These are phyloP conservation scores for Paramecium bursaria DNA, from an alignment of 73 alveolate species.

Conservation along the genomic window DNA sequence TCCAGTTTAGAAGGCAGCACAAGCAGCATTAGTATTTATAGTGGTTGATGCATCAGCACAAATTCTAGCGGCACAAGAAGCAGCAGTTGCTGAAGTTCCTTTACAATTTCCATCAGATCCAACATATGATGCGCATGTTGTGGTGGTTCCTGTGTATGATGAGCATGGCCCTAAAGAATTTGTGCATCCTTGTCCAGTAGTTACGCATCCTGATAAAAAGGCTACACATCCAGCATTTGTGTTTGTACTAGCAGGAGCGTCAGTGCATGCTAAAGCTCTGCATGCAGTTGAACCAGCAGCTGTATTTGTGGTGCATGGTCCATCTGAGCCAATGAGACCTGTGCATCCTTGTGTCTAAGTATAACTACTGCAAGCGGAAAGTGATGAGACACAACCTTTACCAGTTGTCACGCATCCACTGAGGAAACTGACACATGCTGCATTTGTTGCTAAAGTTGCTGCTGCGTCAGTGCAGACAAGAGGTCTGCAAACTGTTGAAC, in stretches of 20 bases:
- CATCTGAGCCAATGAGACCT: too few species aligned
- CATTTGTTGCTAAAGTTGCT: too few species aligned
- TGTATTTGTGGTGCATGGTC: too few species aligned
- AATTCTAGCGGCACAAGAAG: not conserved
- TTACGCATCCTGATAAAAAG: conserved; percentile 15
- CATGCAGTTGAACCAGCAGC: not conserved
- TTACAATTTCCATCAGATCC: conserved; percentile 44
- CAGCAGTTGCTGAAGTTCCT: conserved; percentile 18
- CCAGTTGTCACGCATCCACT: too few species aligned
- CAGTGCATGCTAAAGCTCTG: not conserved
- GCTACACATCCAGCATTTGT: conserved; percentile 25
- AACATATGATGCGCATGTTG: conserved; percentile 41
- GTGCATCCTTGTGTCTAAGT: too few species aligned
- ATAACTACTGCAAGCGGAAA: too few species aligned
- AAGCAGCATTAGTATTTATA: conserved; percentile 7
- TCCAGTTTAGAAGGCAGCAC: conserved; percentile 10
- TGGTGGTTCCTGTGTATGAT: not conserved
- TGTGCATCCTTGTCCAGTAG: conserved; percentile 47
- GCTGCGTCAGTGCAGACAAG: too few species aligned
- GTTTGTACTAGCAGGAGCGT: not conserved
- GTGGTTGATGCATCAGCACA: not conserved
- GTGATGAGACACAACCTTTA: too few species aligned
- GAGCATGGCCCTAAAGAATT: not conserved
- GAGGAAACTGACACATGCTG: too few species aligned
- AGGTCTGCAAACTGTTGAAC: too few species aligned